Conservation (phyloP, 2,329 filamentous ascomycete genomes). For the Penicillium decumbens region DNA sequence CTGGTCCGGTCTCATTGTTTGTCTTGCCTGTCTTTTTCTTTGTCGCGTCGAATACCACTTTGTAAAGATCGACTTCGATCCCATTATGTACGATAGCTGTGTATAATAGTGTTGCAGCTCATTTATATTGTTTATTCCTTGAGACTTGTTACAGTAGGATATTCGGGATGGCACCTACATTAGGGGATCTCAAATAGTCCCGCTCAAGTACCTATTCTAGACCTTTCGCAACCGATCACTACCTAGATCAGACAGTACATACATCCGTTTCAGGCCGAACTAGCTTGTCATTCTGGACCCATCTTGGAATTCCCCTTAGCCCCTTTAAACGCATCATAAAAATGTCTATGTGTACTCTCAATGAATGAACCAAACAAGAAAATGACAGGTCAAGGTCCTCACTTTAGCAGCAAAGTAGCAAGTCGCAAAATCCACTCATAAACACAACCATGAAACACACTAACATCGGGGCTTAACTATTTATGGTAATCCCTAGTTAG, state of each 20-base stretch:
- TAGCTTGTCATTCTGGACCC: not conserved
- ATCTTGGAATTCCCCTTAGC: not conserved
- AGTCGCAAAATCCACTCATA: too few species aligned
- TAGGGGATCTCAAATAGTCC: not conserved
- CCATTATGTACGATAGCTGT: slow-evolving; percentile 12
- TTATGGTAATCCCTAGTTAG: not conserved
- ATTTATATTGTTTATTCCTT: not conserved
- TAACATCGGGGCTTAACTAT: not conserved
- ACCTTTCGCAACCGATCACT: not conserved
- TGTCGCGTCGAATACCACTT: slow-evolving; percentile 14
- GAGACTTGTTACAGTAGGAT: not conserved
- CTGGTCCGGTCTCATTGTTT: not conserved
- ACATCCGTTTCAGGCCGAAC: not conserved
- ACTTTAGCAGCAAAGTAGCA: too few species aligned
- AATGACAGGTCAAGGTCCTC: not conserved
- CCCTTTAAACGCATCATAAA: not conserved
- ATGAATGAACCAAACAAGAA: too few species aligned
- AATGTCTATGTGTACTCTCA: too few species aligned
- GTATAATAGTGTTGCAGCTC: slow-evolving; percentile 7
- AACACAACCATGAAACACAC: too few species aligned
- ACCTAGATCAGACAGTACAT: not conserved
- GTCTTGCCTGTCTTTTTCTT: slow-evolving; percentile 7
- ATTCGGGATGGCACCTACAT: not conserved
- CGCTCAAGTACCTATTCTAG: not conserved
- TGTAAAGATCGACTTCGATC: slow-evolving; percentile 3